Percentiles rank a stretch among this genome's conserved stretches.
These are phyloP conservation scores for Sporothrix brasiliensis DNA, from an alignment of 2,329 filamentous ascomycete species.

Conservation along the genomic window DNA sequence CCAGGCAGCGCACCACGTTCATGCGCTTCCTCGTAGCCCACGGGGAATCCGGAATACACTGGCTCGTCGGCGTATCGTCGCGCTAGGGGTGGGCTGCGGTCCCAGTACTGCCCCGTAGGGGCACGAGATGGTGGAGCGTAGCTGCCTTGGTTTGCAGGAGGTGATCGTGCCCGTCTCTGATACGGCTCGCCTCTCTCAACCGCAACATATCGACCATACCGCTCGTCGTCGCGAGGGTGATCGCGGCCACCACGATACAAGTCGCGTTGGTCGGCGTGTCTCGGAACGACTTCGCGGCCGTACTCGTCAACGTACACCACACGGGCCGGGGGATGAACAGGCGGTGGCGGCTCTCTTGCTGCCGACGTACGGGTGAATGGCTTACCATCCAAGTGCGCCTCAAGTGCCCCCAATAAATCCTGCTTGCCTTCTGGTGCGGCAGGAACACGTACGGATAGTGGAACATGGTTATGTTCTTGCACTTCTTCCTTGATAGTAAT, in stretches of 20 bases:
- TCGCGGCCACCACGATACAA: not conserved
- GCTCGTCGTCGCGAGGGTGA: not conserved
- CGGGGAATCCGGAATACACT: conserved; percentile 34
- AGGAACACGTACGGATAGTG: not conserved
- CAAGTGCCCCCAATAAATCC: conserved; percentile 38
- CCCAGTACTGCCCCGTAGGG: conserved; percentile 37
- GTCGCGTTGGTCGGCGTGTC: not conserved
- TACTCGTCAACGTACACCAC: conserved; percentile 32
- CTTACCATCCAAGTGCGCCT: conserved; percentile 38
- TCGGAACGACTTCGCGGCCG: conserved; percentile 28
- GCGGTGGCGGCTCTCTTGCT: not conserved
- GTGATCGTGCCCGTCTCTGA: not conserved
- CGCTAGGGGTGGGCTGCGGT: conserved; percentile 40
- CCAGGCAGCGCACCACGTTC: not conserved
- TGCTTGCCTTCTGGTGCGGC: conserved; percentile 29
- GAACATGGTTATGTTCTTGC: not conserved
- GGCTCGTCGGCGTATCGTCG: conserved; percentile 37
- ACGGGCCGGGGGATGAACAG: not conserved
- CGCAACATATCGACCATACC: not conserved
- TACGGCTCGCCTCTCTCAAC: conserved; percentile 2
- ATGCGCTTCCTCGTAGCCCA: not conserved
- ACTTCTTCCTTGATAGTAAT: not conserved
- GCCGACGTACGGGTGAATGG: not conserved
- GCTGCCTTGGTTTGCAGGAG: not conserved
- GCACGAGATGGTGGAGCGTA: not conserved